Percentiles rank a stretch among this genome's conserved stretches.
Conservation (phyloP, 768 basidiomycete genomes). For the Phallus indusiatus region DNA sequence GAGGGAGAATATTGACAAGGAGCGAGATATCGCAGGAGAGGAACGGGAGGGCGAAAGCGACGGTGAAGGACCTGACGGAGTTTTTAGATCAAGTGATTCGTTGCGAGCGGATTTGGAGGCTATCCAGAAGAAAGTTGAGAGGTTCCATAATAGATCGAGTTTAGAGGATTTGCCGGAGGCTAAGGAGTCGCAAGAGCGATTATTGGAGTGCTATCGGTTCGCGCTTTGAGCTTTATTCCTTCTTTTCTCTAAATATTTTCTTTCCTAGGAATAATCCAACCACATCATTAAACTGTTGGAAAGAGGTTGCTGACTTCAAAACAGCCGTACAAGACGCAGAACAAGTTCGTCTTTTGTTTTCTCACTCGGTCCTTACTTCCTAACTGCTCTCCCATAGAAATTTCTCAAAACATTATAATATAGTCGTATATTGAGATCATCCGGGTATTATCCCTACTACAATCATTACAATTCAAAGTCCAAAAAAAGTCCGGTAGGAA, state of each 20-base stretch:
- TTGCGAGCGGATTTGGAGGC: constrained; percentile 71
- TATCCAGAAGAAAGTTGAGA: constrained; percentile 61
- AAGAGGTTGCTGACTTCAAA: constrained; percentile 63
- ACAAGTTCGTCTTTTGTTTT: constrained; percentile 33
- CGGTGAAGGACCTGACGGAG: constrained; percentile 16
- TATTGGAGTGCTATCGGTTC: constrained; percentile 70
- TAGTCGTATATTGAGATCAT: neutral
- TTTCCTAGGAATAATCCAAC: constrained; percentile 30
- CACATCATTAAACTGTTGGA: constrained; percentile 65
- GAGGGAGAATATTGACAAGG: constrained; percentile 80
- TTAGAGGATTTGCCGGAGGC: constrained; percentile 47
- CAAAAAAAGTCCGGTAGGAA: neutral
- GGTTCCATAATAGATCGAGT: constrained; percentile 49
- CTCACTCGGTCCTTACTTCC: neutral
- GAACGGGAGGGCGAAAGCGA: constrained; percentile 25
- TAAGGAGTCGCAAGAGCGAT: constrained; percentile 45
- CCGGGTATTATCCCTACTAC: no score
- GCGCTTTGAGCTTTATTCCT: constrained; percentile 16
- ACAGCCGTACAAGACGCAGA: constrained; percentile 57
- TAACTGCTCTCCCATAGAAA: neutral
- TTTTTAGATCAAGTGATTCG: constrained; percentile 32
- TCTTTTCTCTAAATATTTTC: neutral
- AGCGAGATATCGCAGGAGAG: constrained; percentile 42
- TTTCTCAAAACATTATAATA: constrained; percentile 6
- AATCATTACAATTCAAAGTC: no score